A percentile compares a stretch with the other conserved stretches of the same genome.
Evolutionary conservation across 495 filamentous ascomycete genomes (phyloP).

Genomic region (Collariella sp.): DNA sequence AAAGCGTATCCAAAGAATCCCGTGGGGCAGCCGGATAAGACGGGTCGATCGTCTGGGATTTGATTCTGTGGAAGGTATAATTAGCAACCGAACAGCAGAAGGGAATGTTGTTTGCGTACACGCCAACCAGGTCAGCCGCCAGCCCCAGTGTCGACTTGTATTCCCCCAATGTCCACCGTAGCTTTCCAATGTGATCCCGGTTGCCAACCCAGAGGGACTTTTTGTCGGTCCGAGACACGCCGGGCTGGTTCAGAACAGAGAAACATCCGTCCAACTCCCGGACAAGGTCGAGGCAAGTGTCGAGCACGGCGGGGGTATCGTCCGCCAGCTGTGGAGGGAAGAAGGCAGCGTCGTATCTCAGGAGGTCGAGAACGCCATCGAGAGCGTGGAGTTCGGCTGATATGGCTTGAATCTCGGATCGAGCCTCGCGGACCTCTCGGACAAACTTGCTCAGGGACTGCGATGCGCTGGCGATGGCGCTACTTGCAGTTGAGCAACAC

Average conservation of each 20-base stretch:
- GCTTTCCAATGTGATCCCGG: slow-evolving; percentile 26
- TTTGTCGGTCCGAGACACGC: slow-evolving; percentile 32
- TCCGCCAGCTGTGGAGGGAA: slow-evolving; percentile 32
- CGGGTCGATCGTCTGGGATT: neutral
- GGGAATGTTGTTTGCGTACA: slow-evolving; percentile 21
- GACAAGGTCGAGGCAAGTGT: slow-evolving; percentile 28
- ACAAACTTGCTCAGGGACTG: slow-evolving; percentile 30
- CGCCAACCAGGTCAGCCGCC: slow-evolving; percentile 34
- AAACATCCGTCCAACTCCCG: slow-evolving; percentile 30
- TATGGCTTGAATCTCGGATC: slow-evolving; percentile 38
- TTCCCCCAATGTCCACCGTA: slow-evolving; percentile 29
- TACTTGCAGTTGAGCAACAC: slow-evolving; percentile 33
- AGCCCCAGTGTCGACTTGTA: slow-evolving; percentile 35
- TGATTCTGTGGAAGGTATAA: neutral
- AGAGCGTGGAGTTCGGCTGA: slow-evolving; percentile 44
- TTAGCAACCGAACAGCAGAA: neutral
- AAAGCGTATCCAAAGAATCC: neutral
- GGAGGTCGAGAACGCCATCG: slow-evolving; percentile 34
- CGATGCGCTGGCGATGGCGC: slow-evolving; percentile 27
- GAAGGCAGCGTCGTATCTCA: slow-evolving; percentile 36
- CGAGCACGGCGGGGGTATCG: slow-evolving; percentile 30
- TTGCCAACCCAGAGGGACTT: slow-evolving; percentile 33
- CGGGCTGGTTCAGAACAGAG: slow-evolving; percentile 20
- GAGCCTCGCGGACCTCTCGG: slow-evolving; percentile 39
- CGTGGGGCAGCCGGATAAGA: neutral